These are phyloP conservation scores for Acmispon strigosus DNA, from an alignment of 306 rosid genomes.

Conservation along the genomic window DNA sequence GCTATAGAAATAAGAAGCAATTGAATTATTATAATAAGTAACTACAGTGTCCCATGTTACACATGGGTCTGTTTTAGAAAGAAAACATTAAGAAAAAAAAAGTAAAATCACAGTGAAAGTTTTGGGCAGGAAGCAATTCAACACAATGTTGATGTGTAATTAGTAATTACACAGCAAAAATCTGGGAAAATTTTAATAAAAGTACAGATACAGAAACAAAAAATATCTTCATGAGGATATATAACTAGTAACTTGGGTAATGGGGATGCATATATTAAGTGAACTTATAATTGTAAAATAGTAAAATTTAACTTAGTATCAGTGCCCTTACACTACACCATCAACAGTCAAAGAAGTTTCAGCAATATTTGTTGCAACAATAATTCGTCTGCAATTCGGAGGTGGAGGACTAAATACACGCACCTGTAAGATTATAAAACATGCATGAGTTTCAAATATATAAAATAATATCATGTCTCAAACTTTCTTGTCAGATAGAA, in stretches of 20 bases:
- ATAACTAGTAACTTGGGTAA: neutral
- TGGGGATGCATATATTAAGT: neutral
- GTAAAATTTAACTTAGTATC: conserved; percentile 17
- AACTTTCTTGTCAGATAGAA: neutral
- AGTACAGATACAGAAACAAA: neutral
- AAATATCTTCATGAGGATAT: neutral
- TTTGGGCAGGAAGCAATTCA: too few species aligned
- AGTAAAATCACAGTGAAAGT: too few species aligned
- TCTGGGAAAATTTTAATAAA: too few species aligned
- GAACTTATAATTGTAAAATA: conserved; percentile 1
- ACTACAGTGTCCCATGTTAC: too few species aligned
- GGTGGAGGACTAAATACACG: conserved; percentile 91
- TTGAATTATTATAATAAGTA: neutral
- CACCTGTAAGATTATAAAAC: conserved; percentile 47
- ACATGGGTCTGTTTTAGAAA: too few species aligned
- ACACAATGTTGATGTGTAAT: too few species aligned
- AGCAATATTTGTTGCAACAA: conserved; percentile 94
- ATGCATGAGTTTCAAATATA: conserved; percentile 22
- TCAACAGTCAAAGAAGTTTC: conserved; percentile 99
- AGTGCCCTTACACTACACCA: conserved; percentile 85
- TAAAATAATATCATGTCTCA: neutral
- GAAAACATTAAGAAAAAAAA: too few species aligned
- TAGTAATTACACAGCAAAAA: too few species aligned
- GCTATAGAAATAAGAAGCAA: neutral
- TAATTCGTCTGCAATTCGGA: conserved; percentile 85